phyloP scores from a whole-genome alignment of 2,329 filamentous ascomycete genomes.

The Fusarium sp. region DNA sequence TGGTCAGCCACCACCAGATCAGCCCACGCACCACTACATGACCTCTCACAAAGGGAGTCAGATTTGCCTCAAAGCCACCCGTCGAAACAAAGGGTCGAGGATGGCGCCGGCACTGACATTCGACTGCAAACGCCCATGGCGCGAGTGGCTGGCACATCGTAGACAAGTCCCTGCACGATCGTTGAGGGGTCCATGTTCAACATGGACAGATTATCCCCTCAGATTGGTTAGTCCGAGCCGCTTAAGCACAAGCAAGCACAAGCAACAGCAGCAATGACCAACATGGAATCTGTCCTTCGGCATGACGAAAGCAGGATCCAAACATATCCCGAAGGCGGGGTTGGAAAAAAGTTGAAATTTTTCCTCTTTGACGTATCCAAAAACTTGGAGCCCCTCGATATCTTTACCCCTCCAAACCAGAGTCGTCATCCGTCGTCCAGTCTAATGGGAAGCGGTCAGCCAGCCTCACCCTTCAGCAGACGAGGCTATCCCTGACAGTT shows the following conservation, averaged over 20 bases:
- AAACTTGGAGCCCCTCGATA: constrained; percentile 30
- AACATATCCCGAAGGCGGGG: constrained; percentile 9
- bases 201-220: constrained; percentile 10
- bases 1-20: constrained; percentile 18
- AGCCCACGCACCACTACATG: constrained; percentile 14
- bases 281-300: constrained; percentile 8
- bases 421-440: constrained; percentile 44
- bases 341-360: neutral
- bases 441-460: constrained; percentile 44
- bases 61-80: constrained; percentile 13
- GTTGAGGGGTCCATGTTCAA: neutral
- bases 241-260: neutral
- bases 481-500: constrained; percentile 46
- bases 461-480: constrained; percentile 42
- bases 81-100: constrained; percentile 2
- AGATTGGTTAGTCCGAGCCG: neutral
- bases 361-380: neutral
- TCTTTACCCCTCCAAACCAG: constrained; percentile 26
- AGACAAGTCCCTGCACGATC: constrained; percentile 14
- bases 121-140: constrained; percentile 23
- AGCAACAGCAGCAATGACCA: neutral
- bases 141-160: constrained; percentile 29
- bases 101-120: constrained; percentile 33
- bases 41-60: constrained; percentile 2
- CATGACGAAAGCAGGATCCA: neutral